Base-by-base conservation (phyloP, 1,284 basidiomycete genomes). In the Fomes fomentarius region DNA sequence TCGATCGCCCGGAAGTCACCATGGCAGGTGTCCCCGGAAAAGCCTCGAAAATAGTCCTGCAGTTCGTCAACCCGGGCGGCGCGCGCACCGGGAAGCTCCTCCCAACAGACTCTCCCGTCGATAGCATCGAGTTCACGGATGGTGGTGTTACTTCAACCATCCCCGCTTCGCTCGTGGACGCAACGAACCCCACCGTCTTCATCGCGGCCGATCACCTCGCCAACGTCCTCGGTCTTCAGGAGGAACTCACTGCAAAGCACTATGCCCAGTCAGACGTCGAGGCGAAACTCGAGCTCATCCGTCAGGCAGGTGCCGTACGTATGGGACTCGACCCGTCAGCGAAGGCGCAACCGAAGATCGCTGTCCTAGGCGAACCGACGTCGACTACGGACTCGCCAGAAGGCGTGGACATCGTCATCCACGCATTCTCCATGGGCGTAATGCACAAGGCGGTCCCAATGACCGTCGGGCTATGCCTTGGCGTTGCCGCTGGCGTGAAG, bases 131-230 rank as follows among this genome's bases (percentile, higher is more conserved):
- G 10, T 58, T 83, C n/a, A 47, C 61, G 5, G 53, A 64, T 9
- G 56, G 40, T 47, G 50, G 35, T 30, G 54, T 55, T 41, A 28
- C 46, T 14, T 33, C 63, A 14, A 64, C 56, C 2, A 66, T 83
- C 37, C 68, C 60, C 7, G 78, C 75, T 0, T 87, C 85, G 5
- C 74, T 86, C 9, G 77, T 91, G 11, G 89, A 91, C 63, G 87
- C 86, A 1, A 86, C 87, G 4, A 91, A 91, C 64, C 88, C 89
- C 0, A 87, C 83, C 5, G 80, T 90, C 5, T 85, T 90, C 68
- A 74, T 89, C 58, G 47, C 66, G 24, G 68, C 74, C 2, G 56
- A 71, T 1, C 78, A 82, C 39, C 68, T 89, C n/a, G 66, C 67
- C 12, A 39, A 54, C 3, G 66, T 72, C n/a, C 69, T 81, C 25